Percentiles rank a stretch among this genome's conserved stretches.
Evolutionary conservation across 108 stramenopile species (phyloP).

Genomic region (Nitzschia putrida): DNA sequence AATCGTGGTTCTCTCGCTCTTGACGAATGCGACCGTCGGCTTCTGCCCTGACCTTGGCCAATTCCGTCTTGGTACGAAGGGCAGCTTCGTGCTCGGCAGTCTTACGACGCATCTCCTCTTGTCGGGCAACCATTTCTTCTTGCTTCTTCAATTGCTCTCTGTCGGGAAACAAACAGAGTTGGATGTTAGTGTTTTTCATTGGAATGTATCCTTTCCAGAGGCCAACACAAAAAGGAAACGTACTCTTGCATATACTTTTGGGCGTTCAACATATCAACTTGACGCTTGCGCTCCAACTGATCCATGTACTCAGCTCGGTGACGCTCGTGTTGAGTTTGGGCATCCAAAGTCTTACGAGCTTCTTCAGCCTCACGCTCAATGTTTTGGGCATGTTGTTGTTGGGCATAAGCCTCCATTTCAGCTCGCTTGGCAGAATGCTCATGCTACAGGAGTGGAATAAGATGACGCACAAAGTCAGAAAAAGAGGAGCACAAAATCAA

Average conservation of each 20-base stretch:
- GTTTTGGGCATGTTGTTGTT: slow-evolving; percentile 83
- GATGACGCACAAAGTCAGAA: not conserved
- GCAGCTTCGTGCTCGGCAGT: slow-evolving; percentile 98
- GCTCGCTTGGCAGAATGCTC: slow-evolving; percentile 82
- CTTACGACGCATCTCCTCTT: slow-evolving; percentile 95
- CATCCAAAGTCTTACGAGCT: slow-evolving; percentile 91
- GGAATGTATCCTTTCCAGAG: not conserved
- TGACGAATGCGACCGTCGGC: slow-evolving; percentile 94
- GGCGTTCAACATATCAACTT: slow-evolving; percentile 95
- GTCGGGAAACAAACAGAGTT: not conserved
- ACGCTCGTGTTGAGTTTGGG: slow-evolving; percentile 93
- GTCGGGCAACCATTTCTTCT: slow-evolving; percentile 93
- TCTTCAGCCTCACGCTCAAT: slow-evolving; percentile 94
- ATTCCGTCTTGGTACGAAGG: slow-evolving; percentile 83
- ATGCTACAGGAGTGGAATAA: slow-evolving; percentile 46
- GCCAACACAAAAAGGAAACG: slow-evolving; percentile 25
- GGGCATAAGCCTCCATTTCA: slow-evolving; percentile 89
- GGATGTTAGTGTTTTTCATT: too few species aligned
- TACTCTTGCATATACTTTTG: slow-evolving; percentile 95
- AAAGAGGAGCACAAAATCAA: too few species aligned
- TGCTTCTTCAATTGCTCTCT: slow-evolving; percentile 94
- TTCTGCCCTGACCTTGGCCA: slow-evolving; percentile 90
- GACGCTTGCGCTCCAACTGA: slow-evolving; percentile 94
- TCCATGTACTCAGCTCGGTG: slow-evolving; percentile 88
- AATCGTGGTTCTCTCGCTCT: slow-evolving; percentile 96